Conservation (phyloP, 2,329 filamentous ascomycete genomes). For the Waltergamsia citrina region DNA sequence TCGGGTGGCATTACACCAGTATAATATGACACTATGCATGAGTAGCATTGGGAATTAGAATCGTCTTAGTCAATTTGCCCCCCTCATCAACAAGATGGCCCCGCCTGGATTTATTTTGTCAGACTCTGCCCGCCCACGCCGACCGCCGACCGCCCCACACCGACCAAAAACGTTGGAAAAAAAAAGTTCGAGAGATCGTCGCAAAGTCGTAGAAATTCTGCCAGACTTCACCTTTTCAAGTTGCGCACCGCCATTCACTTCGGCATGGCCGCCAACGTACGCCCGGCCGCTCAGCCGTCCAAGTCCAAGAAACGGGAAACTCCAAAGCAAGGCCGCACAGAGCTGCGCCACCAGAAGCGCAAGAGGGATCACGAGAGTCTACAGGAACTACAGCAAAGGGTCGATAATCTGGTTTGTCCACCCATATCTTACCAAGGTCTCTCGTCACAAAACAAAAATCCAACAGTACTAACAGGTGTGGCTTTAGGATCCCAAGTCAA, state of each 20-base stretch:
- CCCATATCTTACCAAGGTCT: neutral
- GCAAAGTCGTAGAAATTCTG: too few relatives aligned
- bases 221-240: too few relatives aligned
- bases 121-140: too few relatives aligned
- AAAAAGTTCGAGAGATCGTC: neutral
- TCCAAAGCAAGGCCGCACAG: conserved; percentile 17
- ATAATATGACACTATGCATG: too few relatives aligned
- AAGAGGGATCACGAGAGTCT: conserved; percentile 26
- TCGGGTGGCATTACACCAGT: too few relatives aligned
- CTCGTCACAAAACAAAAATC: neutral
- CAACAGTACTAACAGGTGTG: neutral
- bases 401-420: conserved; percentile 21
- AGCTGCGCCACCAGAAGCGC: conserved; percentile 24
- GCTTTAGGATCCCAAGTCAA: conserved; percentile 47
- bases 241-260: too few relatives aligned
- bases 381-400: conserved; percentile 19
- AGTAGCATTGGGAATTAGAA: too few relatives aligned
- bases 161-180: neutral
- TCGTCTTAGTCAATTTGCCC: too few relatives aligned
- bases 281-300: neutral
- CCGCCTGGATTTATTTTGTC: too few relatives aligned
- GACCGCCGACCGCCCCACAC: neutral
- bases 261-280: neutral
- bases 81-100: too few relatives aligned
- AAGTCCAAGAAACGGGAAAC: too few relatives aligned